phyloP scores from a whole-genome alignment of 2,329 filamentous ascomycete species.

The Tolypocladium capitatum region DNA sequence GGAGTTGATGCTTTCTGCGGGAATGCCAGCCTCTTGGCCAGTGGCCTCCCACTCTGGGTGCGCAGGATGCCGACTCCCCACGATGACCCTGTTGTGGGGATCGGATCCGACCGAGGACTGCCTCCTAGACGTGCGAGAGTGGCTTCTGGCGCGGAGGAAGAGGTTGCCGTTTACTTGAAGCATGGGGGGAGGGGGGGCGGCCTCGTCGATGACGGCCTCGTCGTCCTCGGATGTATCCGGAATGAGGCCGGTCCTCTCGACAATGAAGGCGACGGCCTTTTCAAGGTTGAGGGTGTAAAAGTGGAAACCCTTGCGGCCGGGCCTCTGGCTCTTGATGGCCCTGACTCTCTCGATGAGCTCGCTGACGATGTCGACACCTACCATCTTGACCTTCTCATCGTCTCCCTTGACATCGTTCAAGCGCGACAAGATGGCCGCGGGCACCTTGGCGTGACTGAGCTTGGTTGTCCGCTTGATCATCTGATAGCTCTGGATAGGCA shows the following conservation, averaged over 20 bases:
- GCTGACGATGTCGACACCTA: constrained; percentile 69
- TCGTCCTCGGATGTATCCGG: constrained; percentile 44
- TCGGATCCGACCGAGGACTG: constrained; percentile 72
- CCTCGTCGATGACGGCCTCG: constrained; percentile 36
- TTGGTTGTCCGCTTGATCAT: constrained; percentile 92
- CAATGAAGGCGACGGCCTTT: constrained; percentile 86
- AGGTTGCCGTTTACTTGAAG: constrained; percentile 36
- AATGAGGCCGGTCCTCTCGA: constrained; percentile 78
- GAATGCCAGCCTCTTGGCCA: constrained; percentile 66
- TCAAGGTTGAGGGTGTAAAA: constrained; percentile 97
- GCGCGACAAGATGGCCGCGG: constrained; percentile 53
- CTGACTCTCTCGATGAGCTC: constrained; percentile 75
- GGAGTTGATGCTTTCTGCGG: constrained; percentile 57
- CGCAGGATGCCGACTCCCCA: constrained; percentile 48
- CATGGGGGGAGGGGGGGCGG: constrained; percentile 11
- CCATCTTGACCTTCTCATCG: constrained; percentile 67
- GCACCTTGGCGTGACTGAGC: constrained; percentile 78
- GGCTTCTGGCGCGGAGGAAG: constrained; percentile 17
- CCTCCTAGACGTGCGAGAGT: constrained; percentile 37
- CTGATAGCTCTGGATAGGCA: constrained; percentile 96
- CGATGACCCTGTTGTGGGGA: constrained; percentile 76
- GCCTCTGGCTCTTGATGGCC: constrained; percentile 41
- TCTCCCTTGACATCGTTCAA: constrained; percentile 63
- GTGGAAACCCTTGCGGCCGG: constrained; percentile 68
- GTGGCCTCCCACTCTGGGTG: constrained; percentile 57